Percentiles rank a stretch among this genome's conserved stretches.
Evolutionary conservation across 345 rosid genomes (phyloP).

Genomic region (Combretum micranthum): DNA sequence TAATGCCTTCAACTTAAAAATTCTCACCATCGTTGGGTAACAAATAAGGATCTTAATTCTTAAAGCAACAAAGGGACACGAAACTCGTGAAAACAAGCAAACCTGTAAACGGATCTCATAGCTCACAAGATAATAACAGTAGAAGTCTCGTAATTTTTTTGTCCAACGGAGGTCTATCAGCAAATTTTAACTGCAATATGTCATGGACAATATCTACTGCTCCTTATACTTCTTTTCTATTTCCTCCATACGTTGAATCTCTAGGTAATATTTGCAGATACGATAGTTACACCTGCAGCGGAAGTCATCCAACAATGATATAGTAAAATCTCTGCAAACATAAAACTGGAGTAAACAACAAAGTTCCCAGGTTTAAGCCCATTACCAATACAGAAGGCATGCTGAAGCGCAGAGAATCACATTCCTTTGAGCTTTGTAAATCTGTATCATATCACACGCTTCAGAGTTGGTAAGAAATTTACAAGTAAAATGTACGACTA

Average conservation of each 20-base stretch:
- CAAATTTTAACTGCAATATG: neutral
- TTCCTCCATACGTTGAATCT: conserved; percentile 68
- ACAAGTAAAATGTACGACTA: too few species aligned
- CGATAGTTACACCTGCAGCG: conserved; percentile 68
- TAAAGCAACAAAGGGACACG: too few species aligned
- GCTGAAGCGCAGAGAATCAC: conserved; percentile 70
- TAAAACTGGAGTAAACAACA: neutral
- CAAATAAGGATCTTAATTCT: too few species aligned
- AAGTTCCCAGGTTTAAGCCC: neutral
- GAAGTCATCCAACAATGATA: neutral
- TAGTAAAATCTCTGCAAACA: neutral
- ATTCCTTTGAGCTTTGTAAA: conserved; percentile 84
- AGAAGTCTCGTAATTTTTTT: neutral
- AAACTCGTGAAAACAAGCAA: too few species aligned
- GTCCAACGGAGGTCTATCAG: neutral
- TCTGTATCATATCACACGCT: conserved; percentile 25
- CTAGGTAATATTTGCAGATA: conserved; percentile 69
- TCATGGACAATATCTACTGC: conserved; percentile 24
- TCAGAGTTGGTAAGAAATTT: too few species aligned
- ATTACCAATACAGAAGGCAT: conserved; percentile 82
- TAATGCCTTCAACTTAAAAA: too few species aligned
- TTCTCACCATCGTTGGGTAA: too few species aligned
- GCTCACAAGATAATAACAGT: too few species aligned
- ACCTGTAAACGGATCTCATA: too few species aligned
- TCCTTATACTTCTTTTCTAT: conserved; percentile 69